phyloP scores from a whole-genome alignment of 345 rosid species.

The Euphorbia tirucalli region DNA sequence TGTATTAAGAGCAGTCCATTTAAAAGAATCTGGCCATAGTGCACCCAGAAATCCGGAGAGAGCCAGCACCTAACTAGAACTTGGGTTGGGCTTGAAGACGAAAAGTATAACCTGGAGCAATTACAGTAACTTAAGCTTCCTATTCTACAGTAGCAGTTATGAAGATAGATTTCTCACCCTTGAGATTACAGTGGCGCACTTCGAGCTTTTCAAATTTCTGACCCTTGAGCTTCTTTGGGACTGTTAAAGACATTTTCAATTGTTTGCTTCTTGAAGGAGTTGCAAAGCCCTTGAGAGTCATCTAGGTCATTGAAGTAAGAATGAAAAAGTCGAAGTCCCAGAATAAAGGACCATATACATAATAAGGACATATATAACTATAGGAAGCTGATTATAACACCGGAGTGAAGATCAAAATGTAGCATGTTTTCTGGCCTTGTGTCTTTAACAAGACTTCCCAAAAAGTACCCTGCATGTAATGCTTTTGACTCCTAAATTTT shows the following conservation, averaged over 20 bases:
- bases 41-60: not conserved
- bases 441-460: not conserved
- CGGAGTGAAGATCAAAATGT: not conserved
- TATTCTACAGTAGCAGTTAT: slow-evolving; percentile 30
- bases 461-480: not conserved
- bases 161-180: slow-evolving; percentile 60
- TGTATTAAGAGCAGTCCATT: not conserved
- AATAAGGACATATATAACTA: too few species aligned
- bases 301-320: slow-evolving; percentile 30
- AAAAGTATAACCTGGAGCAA: slow-evolving; percentile 1
- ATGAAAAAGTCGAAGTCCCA: not conserved
- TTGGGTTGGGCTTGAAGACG: too few species aligned
- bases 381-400: not conserved
- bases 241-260: slow-evolving; percentile 35
- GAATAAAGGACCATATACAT: not conserved
- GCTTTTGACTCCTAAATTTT: not conserved
- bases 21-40: not conserved
- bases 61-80: too few species aligned
- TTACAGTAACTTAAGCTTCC: slow-evolving; percentile 17
- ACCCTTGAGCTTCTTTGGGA: slow-evolving; percentile 52
- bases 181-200: slow-evolving; percentile 67
- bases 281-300: slow-evolving; percentile 44
- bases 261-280: slow-evolving; percentile 45
- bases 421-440: too few species aligned
- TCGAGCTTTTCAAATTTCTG: slow-evolving; percentile 75